phyloP scores from a whole-genome alignment of 345 rosid genomes.

The Streptanthus diversifolius region DNA sequence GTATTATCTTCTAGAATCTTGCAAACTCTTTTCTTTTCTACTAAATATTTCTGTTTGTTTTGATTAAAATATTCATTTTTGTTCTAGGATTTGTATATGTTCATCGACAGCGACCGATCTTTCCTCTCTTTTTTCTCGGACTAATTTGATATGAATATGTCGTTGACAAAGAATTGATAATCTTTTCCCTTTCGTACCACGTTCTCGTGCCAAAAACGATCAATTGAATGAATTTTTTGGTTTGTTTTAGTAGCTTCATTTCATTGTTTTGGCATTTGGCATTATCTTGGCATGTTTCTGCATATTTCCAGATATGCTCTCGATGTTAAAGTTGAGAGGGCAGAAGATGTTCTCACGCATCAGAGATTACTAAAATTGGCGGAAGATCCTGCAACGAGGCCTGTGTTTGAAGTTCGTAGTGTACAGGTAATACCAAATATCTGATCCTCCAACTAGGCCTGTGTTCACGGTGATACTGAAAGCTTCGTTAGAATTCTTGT shows the following conservation, averaged over 20 bases:
- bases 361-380: conserved; percentile 72
- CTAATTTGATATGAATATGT: not conserved
- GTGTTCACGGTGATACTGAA: too few species aligned
- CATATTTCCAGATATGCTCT: conserved; percentile 58
- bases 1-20: not conserved
- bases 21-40: not conserved
- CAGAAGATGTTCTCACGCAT: conserved; percentile 84
- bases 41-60: not conserved
- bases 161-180: not conserved
- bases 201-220: conserved; percentile 1
- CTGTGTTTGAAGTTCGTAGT: conserved; percentile 80
- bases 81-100: conserved; percentile 1
- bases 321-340: conserved; percentile 97
- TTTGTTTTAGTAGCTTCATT: not conserved
- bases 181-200: not conserved
- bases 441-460: too few species aligned
- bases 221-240: not conserved
- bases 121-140: not conserved
- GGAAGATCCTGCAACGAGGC: conserved; percentile 69
- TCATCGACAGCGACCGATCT: conserved; percentile 18
- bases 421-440: conserved; percentile 72
- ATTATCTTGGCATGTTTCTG: not conserved
- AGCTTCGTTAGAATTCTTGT: too few species aligned
- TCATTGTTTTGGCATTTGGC: not conserved
- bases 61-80: not conserved